These are phyloP conservation scores for Leishmania aethiopica DNA, from an alignment of 208 protist genomes.

Conservation along the genomic window DNA sequence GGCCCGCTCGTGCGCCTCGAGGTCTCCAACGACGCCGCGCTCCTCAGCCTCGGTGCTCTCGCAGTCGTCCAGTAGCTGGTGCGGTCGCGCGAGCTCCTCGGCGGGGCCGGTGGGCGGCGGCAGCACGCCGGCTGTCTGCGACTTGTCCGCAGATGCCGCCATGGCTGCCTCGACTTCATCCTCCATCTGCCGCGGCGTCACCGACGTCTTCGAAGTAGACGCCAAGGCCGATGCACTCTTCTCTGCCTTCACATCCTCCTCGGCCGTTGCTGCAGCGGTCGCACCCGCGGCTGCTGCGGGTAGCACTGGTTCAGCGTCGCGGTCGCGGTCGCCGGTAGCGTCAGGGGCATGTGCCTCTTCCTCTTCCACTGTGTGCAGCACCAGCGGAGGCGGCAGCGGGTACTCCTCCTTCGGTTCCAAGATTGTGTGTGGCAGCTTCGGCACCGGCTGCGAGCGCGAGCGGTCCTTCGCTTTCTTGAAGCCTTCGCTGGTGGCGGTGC, in stretches of 20 bases:
- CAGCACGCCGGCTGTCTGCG: neutral
- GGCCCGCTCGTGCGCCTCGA: conserved; percentile 39
- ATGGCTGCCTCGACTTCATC: neutral
- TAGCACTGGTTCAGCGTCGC: neutral
- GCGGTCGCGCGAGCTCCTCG: conserved; percentile 5
- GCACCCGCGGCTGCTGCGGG: neutral
- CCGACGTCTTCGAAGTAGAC: neutral
- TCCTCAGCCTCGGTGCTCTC: conserved; percentile 38
- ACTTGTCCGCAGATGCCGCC: neutral
- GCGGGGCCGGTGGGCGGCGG: conserved; percentile 1
- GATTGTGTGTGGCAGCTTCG: conserved; percentile 38
- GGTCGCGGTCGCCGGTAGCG: too few species aligned
- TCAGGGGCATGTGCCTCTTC: neutral
- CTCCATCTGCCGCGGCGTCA: neutral
- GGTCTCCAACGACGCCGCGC: conserved; percentile 39
- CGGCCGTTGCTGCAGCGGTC: neutral
- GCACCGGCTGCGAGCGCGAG: conserved; percentile 44
- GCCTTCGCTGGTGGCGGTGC: neutral
- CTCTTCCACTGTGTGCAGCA: conserved; percentile 68
- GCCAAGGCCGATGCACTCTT: neutral
- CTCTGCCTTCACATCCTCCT: neutral
- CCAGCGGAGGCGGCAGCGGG: conserved; percentile 51
- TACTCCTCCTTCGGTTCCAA: conserved; percentile 42
- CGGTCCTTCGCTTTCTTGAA: conserved; percentile 34
- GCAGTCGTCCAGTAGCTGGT: conserved; percentile 24